Evolutionary conservation across 1,139 yeast genomes (phyloP), one percentile per base, ranked within the genome.

Genomic region (Candida pseudoviswanathii): DNA sequence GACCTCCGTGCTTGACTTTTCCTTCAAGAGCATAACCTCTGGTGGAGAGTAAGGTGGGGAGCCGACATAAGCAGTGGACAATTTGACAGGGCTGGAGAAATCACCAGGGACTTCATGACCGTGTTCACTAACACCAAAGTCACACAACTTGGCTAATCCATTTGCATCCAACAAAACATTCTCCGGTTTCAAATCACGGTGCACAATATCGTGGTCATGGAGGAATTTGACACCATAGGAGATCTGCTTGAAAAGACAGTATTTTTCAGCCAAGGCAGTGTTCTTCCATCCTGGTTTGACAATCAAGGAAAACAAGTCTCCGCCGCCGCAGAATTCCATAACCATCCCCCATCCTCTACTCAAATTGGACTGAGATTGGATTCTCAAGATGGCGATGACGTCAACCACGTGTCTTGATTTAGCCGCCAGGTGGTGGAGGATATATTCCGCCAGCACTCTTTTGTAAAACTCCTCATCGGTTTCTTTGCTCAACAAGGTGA

Each of bases 11-110:
- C 57, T 55, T 10, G 75, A 68, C 31, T 74, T 59, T n/a, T 73
- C 74, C 45, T 71, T 76, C 52, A 81, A 73, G 37, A 70, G 63
- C 81, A 84, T 80, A 22, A 85, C 89, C 63, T 87, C 94, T 0
- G 95, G 95, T 3, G 94, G 85, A 9, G 86, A 81, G 62, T 86
- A 87, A 3, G 94, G 94, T 3, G 94, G 90, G 1, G 92, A 85
- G 1, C 95, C 95, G 45, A 86, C 86, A 66, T 78, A 78, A 2
- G 80, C 64, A 11, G 74, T 66, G 11, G 80, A 75, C 34, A 66
- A 51, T 55, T 74, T 77, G 3, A 84, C 57, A 2, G 80, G 78
- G 25, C 82, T 71, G 0, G 68, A 58, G 21, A 81, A 71, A 64
- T 86, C 82, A 1, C 80, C 80, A 0, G 81, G 81, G n/a, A 64